Evolutionary conservation across 345 rosid species (phyloP), one percentile per base, ranked within the genome.

Genomic region (Camelina hispida): DNA sequence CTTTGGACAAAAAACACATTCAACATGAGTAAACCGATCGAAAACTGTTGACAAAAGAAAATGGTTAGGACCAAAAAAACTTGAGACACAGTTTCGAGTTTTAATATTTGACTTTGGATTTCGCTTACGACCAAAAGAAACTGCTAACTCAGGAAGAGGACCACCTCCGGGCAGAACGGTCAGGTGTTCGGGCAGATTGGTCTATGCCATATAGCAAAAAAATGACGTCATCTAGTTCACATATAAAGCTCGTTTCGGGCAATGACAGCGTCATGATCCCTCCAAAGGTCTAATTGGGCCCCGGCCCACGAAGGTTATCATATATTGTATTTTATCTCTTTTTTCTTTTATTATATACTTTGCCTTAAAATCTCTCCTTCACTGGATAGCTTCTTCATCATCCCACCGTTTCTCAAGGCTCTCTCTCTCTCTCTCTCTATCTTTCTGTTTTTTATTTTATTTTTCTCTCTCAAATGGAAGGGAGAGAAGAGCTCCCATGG

Each of bases 401-500:
- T 18, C 60, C 35, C 71, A 56, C 60, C 67, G 34, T 48, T 42
- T 62, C 50, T 60, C 59, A 57, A 17, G 7, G 15, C 51, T 32
- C 73, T 51, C 20, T 50, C 20, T 50, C 16, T 10, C 69, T 60
- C 8, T 32, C 69, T 60, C 8, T 32, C 35, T 32, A 1, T 32
- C 37, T 57, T 55, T 56, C 53, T 62, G 15, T 5, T 32, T 42
- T 42, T 72, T 50, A 0, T 46, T 59, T 11, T 62, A 32, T 32
- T 32, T 1, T 32, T 75, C 62, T 54, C 70, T 71, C 78, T 43
- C 28, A 53, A 69, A 62, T 60, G 88, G 78, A 75, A 47, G 80
- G 37, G 51, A 80, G 71, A 70, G 78, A 78, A 78, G 73, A 72
- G 68, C 74, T 77, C 67, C 16, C 71, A 68, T 64, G 80, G 80